phyloP scores from a whole-genome alignment of 345 rosid genomes.

The Brassica nigra region DNA sequence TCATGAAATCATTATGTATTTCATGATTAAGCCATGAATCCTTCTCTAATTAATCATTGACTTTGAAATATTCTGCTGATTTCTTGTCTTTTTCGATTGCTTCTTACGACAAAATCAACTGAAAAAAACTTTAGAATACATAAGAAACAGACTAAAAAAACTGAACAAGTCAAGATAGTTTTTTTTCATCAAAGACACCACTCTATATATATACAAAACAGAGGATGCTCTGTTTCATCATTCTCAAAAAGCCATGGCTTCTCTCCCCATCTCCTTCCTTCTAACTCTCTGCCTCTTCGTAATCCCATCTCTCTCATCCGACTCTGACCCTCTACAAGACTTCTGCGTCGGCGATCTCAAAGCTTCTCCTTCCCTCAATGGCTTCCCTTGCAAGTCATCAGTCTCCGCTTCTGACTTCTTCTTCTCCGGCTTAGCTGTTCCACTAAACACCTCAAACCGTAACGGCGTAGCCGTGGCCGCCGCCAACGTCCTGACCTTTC shows the following conservation, averaged over 20 bases:
- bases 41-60: not conserved
- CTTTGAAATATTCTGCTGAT: slow-evolving; percentile 22
- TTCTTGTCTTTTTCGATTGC: not conserved
- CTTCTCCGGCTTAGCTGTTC: slow-evolving; percentile 54
- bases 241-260: slow-evolving; percentile 40
- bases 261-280: slow-evolving; percentile 25
- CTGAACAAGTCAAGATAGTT: slow-evolving; percentile 4
- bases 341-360: slow-evolving; percentile 61
- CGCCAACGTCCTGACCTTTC: slow-evolving; percentile 57
- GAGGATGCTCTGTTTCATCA: slow-evolving; percentile 27
- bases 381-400: slow-evolving; percentile 70
- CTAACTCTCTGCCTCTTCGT: slow-evolving; percentile 41
- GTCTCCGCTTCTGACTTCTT: slow-evolving; percentile 67
- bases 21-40: not conserved
- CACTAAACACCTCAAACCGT: slow-evolving; percentile 54
- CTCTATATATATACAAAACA: slow-evolving; percentile 13
- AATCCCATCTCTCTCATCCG: slow-evolving; percentile 47
- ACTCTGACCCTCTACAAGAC: slow-evolving; percentile 72
- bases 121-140: not conserved
- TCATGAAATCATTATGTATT: slow-evolving; percentile 13
- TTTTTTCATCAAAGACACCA: not conserved
- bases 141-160: not conserved
- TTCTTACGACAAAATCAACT: not conserved
- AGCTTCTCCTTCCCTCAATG: slow-evolving; percentile 51
- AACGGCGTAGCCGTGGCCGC: slow-evolving; percentile 42